Base-by-base conservation (phyloP, 305 asterid genomes). In the Plantago rigida region DNA sequence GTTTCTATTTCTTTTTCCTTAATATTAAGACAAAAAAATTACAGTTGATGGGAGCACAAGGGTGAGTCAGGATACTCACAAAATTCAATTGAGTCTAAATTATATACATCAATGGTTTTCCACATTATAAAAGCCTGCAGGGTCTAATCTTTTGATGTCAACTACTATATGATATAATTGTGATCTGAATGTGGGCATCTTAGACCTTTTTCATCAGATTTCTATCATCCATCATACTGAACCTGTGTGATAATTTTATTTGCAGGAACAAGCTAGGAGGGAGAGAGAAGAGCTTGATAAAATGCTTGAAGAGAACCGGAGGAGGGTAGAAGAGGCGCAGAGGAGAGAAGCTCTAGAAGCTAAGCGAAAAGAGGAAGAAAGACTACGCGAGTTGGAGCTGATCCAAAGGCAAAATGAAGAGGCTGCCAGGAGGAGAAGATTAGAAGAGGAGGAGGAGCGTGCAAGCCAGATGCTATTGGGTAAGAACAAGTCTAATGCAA, bases 281-380 rank as follows among this genome's bases (percentile, higher is more conserved):
- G 97, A 90, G 80, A 87, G 94, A 73, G 96, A 90, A 64, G 96
- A 87, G 73, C 88, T 90, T 41, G 97, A 90, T 64, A 90, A 85
- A 77, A 85, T 90, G 96, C 87, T 90, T 28, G 97, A 83, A 74
- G 97, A 90, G 80, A 90, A 90, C 65, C 83, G 66, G 0, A 82
- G 97, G 78, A 80, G 94, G 66, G 97, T 90, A 44, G 95, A 87
- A 79, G 97, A 90, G 77, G 74, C 97, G 58, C 97, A 90, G 73
- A 77, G 84, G 71, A 78, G 86, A 75, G 79, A 85, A 80, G 96
- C 97, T 62, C 51, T 85, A 54, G 96, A 90, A 71, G 82, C 72
- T 51, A 93, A 84, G 74, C 70, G 86, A 3, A 81, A 90, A 78
- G 97, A 90, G 78, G 95, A 84, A 73, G 96, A 89, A 63, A 78